A percentile compares a stretch with the other conserved stretches of the same genome.
Evolutionary conservation across 805 yeast species (phyloP).

Genomic region (Ogataea zsoltii): DNA sequence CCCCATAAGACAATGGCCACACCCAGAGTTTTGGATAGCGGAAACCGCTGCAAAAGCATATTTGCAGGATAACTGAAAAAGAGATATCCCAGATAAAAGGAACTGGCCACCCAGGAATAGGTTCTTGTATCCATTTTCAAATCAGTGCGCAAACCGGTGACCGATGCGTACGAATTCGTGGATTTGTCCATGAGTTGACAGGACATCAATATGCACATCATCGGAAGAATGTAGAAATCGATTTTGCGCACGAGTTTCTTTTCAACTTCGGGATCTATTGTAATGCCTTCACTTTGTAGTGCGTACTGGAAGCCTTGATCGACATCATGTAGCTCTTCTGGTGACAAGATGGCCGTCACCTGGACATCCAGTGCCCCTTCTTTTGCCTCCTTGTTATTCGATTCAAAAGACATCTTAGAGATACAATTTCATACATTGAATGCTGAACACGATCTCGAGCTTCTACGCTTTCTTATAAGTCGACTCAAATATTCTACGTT

Average conservation of each 20-base stretch:
- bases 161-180: slow-evolving; percentile 39
- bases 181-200: slow-evolving; percentile 44
- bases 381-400: not conserved
- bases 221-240: slow-evolving; percentile 39
- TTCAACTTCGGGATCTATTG: slow-evolving; percentile 30
- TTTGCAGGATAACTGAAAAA: slow-evolving; percentile 48
- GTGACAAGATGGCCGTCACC: slow-evolving; percentile 9
- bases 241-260: slow-evolving; percentile 38
- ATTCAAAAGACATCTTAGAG: not conserved
- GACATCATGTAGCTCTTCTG: slow-evolving; percentile 30
- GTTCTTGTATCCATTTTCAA: slow-evolving; percentile 36
- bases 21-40: slow-evolving; percentile 52
- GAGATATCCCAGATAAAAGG: slow-evolving; percentile 49
- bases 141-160: slow-evolving; percentile 38
- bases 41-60: slow-evolving; percentile 47
- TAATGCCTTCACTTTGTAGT: slow-evolving; percentile 20
- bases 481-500: too few relatives aligned
- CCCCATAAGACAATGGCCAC: slow-evolving; percentile 52
- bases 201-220: slow-evolving; percentile 36
- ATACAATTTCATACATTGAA: too few relatives aligned
- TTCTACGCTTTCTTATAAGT: too few relatives aligned
- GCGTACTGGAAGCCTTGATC: slow-evolving; percentile 42
- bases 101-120: slow-evolving; percentile 45
- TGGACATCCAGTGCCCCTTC: not conserved
- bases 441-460: too few relatives aligned